Evolutionary conservation across 1,284 basidiomycete species (phyloP).

Genomic region (Rhodofomes roseus): DNA sequence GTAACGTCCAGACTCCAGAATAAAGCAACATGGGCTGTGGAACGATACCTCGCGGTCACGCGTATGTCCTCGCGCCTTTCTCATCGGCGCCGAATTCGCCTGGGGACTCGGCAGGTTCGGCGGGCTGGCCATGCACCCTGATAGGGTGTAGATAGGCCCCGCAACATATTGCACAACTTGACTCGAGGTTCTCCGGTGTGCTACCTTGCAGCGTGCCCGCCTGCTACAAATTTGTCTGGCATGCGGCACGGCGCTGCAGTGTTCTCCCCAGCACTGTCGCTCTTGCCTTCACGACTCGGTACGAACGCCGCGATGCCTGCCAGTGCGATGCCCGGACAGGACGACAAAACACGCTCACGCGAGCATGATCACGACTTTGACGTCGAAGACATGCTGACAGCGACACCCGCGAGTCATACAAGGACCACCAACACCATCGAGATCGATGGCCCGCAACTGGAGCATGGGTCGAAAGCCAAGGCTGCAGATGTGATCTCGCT

Average conservation of each 20-base stretch:
- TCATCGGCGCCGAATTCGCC: background rate
- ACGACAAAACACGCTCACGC: background rate
- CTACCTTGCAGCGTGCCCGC: background rate
- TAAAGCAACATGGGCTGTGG: too few relatives aligned
- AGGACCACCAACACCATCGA: background rate
- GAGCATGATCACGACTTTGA: background rate
- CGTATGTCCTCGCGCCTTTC: background rate
- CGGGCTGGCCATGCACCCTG: background rate
- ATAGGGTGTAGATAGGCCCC: background rate
- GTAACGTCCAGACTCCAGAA: too few relatives aligned
- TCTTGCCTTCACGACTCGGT: background rate
- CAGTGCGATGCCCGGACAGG: background rate
- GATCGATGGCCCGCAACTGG: background rate
- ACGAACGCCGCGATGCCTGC: background rate
- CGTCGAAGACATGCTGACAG: background rate
- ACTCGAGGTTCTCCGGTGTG: background rate
- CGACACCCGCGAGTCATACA: background rate
- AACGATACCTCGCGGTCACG: background rate
- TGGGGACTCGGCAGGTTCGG: background rate
- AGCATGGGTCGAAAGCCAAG: background rate
- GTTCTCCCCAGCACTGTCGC: background rate
- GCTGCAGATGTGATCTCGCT: constrained; percentile 25
- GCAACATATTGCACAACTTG: background rate
- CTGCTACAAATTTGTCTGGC: background rate
- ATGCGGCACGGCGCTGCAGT: background rate